Base-by-base conservation (phyloP, 2,329 filamentous ascomycete species). In the Stylonectria norvegica region DNA sequence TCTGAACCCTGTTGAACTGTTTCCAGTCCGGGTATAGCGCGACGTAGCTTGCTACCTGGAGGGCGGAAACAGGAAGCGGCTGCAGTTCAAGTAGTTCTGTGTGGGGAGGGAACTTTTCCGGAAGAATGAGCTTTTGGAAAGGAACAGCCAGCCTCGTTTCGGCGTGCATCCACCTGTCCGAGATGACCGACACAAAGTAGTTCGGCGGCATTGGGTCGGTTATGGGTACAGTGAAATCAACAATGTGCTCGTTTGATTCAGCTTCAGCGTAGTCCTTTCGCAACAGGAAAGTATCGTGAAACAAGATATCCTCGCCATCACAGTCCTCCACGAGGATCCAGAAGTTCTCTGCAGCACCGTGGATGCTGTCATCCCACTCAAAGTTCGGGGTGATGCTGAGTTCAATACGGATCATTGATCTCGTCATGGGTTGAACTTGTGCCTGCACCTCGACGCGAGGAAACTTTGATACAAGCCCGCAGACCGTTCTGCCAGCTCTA, bases 271-370 rank as follows among this genome's bases (percentile, higher is more conserved):
- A 96, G 48, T 95, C 88, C 59, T 85, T 89, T 30, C 91, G 86
- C 18, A 98, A 76, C 27, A 97, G 72, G 64, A 98, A 97, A 44
- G 89, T 88, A 60, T 98, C 93, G 53, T 96, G 87, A 72, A 89
- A 95, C 32, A 98, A 71, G 31, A 98, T 89, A 42, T 96, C 88
- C 62, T 98, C 93, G 18, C 93, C 93, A 59, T 98, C 93, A 55
- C 90, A 95, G 57, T 98, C 94, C 64, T 98, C 94, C 4, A 95
- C 90, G 41, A 98, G 68, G 47, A 98, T 90, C 93, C 93, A 98
- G 68, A 96, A 98, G 52, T 81, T 89, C 67, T 98, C 90, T 0
- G 90, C 86, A 20, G 76, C 76, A 3, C 93, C 93, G 61, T 98
- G 93, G 4, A 98, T 64, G 18, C 81, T 75, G 48, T 93, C 89